Evolutionary conservation across 768 basidiomycete species (phyloP).

Genomic region (Trametes maxima): DNA sequence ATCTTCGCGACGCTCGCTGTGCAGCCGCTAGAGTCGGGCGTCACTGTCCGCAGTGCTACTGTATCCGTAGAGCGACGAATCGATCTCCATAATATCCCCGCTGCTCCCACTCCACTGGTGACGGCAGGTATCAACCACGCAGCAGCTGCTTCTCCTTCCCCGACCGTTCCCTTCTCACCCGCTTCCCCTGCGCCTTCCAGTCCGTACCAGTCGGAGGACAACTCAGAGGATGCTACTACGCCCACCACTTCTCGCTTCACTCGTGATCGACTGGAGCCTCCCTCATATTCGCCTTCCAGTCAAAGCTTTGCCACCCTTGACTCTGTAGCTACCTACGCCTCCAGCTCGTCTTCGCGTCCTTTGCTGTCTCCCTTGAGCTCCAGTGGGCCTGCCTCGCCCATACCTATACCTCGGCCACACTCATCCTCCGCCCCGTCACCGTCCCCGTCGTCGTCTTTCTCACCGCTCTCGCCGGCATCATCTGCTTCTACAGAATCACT

Average conservation of each 20-base stretch:
- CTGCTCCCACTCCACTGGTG: constrained; percentile 19
- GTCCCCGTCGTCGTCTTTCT: constrained; percentile 3
- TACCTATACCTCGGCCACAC: constrained; percentile 17
- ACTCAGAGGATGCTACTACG: constrained; percentile 12
- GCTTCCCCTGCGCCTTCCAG: constrained; percentile 30
- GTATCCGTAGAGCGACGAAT: constrained; percentile 75
- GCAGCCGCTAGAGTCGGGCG: constrained; percentile 57
- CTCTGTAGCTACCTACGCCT: constrained; percentile 24
- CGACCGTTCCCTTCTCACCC: constrained; percentile 6
- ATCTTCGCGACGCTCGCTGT: constrained; percentile 66
- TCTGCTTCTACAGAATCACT: constrained; percentile 14
- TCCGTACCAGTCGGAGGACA: constrained; percentile 28
- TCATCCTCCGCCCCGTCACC: constrained; percentile 12
- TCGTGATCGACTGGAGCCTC: constrained; percentile 10
- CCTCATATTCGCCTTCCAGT: constrained; percentile 18
- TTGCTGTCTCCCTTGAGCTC: constrained; percentile 19
- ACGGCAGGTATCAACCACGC: constrained; percentile 15
- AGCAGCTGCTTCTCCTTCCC: constrained; percentile 14
- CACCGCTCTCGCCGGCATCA: constrained; percentile 14
- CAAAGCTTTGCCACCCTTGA: constrained; percentile 23
- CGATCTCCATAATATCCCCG: constrained; percentile 42
- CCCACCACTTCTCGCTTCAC: constrained; percentile 14
- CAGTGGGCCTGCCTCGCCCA: constrained; percentile 7
- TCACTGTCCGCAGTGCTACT: constrained; percentile 62
- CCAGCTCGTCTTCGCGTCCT: constrained; percentile 24